Base-by-base conservation (phyloP, 176 grass and related monocot genomes). In the Musa beccarii region DNA sequence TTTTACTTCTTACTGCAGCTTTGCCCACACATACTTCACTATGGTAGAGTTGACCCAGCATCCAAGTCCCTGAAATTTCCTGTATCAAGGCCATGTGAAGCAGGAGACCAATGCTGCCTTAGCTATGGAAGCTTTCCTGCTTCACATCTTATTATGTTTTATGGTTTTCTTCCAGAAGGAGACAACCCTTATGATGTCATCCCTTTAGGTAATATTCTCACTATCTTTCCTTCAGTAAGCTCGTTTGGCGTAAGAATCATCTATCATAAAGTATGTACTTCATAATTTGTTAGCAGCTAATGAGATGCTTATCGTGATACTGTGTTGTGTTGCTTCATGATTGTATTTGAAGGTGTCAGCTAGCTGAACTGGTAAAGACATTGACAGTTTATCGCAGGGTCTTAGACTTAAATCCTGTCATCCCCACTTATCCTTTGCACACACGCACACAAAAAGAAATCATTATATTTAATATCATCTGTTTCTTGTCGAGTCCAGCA, bases 101-200 rank as follows among this genome's bases (percentile, higher is more conserved):
- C 66, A 82, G 94, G 90, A 63, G 80, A 87, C 28, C 94, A 93
- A 76, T 98, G 94, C 54, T 93, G 85, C 78, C 88, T 93, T 75
- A 91, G 88, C 80, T 93, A 98, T 78, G 94, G 94, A 71, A 98
- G 78, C 69, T 80, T 90, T 78, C 52, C 90, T 82, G 79, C 86
- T 66, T 98, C 94, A 63, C 90, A 98, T 82, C 80, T 93, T 17
- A 52, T 98, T 63, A 91, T 78, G 0, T 93, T 98, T 62, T 97
- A 97, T 79, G 94, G 94, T 76, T 98, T 98, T 81, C 76, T 98
- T 73, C 94, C 90, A 68, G 86, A 82, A 93, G 93, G 90, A 80
- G 88, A 98, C 72, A 93, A 93, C 56, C 79, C 83, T 74, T 98
- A 91, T 66, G 90, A 93, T 83, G 75, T 98, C 59, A 93, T 91